phyloP scores from a whole-genome alignment of 2,329 filamentous ascomycete species.

The Drechslerella stenobrocha region DNA sequence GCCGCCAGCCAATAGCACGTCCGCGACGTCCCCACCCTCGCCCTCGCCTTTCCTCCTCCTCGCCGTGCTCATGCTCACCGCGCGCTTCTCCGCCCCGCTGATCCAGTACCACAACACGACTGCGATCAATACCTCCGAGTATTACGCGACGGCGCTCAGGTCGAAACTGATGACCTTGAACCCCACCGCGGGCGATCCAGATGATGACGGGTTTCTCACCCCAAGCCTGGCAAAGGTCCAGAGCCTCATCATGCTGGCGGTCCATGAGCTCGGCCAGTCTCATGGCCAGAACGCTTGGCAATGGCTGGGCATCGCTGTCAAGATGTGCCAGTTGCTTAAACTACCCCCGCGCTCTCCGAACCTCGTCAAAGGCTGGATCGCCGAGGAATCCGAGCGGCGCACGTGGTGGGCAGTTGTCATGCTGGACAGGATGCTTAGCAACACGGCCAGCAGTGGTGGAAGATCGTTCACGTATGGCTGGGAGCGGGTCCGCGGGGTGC shows the following conservation, averaged over 20 bases:
- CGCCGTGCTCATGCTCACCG: conserved; percentile 69
- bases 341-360: conserved; percentile 53
- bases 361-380: conserved; percentile 58
- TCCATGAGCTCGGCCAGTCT: conserved; percentile 67
- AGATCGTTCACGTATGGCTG: conserved; percentile 67
- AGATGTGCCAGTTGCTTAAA: conserved; percentile 56
- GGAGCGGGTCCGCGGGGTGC: conserved; percentile 65
- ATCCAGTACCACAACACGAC: conserved; percentile 60
- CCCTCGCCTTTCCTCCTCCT: conserved; percentile 61
- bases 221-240: conserved; percentile 68
- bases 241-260: conserved; percentile 69
- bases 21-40: conserved; percentile 32
- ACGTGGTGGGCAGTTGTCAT: conserved; percentile 77
- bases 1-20: conserved; percentile 43
- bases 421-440: conserved; percentile 62
- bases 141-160: conserved; percentile 53
- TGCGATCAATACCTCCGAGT: conserved; percentile 50
- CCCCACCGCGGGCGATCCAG: conserved; percentile 65
- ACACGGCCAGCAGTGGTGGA: conserved; percentile 26
- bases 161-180: conserved; percentile 60
- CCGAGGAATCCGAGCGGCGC: conserved; percentile 67
- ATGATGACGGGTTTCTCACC: conserved; percentile 58
- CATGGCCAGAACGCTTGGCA: conserved; percentile 68
- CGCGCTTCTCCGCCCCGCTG: conserved; percentile 68
- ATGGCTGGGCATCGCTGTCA: conserved; percentile 65